Evolutionary conservation across 768 basidiomycete genomes (phyloP).

Genomic region (Sporobolomyces pararoseus): DNA sequence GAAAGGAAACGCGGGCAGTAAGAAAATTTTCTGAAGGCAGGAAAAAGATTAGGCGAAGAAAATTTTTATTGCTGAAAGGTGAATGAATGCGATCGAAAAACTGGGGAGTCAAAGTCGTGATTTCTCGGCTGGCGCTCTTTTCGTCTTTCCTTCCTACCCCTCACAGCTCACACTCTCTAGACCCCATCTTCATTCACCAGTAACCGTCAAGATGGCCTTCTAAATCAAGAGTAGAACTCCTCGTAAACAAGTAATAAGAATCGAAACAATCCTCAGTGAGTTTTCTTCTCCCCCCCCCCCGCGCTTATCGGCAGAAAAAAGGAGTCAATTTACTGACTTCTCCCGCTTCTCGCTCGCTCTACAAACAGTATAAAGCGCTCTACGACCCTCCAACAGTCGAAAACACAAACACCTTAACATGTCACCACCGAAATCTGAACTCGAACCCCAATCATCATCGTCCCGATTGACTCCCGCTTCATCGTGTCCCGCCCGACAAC

Average conservation of each 20-base stretch:
- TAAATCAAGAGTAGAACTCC: conserved; percentile 5
- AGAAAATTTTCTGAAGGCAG: no score
- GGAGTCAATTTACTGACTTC: no score
- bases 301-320: neutral
- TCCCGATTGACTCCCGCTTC: neutral
- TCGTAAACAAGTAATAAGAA: neutral
- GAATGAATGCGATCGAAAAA: neutral
- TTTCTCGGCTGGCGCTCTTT: neutral
- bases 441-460: conserved; percentile 6
- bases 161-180: conserved; percentile 20
- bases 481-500: neutral
- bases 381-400: neutral
- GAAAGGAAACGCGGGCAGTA: no score
- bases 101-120: neutral
- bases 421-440: conserved; percentile 3
- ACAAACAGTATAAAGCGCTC: conserved; percentile 3
- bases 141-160: conserved; percentile 6
- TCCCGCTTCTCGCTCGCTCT: neutral
- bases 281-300: neutral
- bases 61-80: no score
- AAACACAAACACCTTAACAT: neutral
- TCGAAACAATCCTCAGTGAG: neutral
- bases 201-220: conserved; percentile 15
- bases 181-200: neutral
- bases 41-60: no score